A percentile compares a stretch with the other conserved stretches of the same genome.
These are phyloP conservation scores for Boletus eberwhitei DNA, from an alignment of 768 basidiomycete genomes.

Conservation along the genomic window DNA sequence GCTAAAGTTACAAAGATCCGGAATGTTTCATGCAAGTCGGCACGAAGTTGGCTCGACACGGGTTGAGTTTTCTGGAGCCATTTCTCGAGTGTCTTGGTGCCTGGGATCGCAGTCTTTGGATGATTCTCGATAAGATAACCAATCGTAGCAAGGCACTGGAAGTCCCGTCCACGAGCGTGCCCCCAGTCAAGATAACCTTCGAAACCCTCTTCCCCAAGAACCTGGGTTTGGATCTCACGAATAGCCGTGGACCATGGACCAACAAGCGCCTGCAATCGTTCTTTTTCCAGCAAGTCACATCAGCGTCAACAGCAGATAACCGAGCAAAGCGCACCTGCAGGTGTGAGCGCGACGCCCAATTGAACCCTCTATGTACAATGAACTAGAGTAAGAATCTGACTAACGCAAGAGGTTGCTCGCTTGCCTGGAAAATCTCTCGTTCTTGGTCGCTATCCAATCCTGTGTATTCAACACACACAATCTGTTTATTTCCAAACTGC, in stretches of 20 bases:
- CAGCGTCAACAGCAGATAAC: not conserved
- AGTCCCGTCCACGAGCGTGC: slow-evolving; percentile 43
- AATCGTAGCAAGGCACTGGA: slow-evolving; percentile 42
- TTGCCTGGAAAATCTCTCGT: slow-evolving; percentile 62
- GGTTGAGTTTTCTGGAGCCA: slow-evolving; percentile 33
- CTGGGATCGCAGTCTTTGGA: slow-evolving; percentile 26
- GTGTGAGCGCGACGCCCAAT: slow-evolving; percentile 47
- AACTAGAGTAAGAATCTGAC: not conserved
- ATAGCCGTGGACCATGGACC: slow-evolving; percentile 44
- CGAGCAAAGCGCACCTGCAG: slow-evolving; percentile 37
- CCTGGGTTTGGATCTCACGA: slow-evolving; percentile 37
- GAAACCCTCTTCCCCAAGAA: slow-evolving; percentile 36
- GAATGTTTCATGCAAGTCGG: slow-evolving; percentile 32
- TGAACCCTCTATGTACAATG: slow-evolving; percentile 43
- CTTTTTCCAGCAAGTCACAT: slow-evolving; percentile 25
- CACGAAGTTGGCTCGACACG: slow-evolving; percentile 26
- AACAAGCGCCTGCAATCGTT: slow-evolving; percentile 49
- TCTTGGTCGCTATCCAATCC: slow-evolving; percentile 51
- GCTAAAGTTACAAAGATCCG: slow-evolving; percentile 34
- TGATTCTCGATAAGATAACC: slow-evolving; percentile 32
- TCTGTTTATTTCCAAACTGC: slow-evolving; percentile 43
- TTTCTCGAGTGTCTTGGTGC: slow-evolving; percentile 32
- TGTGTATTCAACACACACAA: slow-evolving; percentile 53
- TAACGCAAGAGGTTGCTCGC: slow-evolving; percentile 3
- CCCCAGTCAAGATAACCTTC: slow-evolving; percentile 42